Percentiles rank a stretch among this genome's conserved stretches.
phyloP scores from a whole-genome alignment of 78 protist genomes.

The Pigoraptor vietnamica region DNA sequence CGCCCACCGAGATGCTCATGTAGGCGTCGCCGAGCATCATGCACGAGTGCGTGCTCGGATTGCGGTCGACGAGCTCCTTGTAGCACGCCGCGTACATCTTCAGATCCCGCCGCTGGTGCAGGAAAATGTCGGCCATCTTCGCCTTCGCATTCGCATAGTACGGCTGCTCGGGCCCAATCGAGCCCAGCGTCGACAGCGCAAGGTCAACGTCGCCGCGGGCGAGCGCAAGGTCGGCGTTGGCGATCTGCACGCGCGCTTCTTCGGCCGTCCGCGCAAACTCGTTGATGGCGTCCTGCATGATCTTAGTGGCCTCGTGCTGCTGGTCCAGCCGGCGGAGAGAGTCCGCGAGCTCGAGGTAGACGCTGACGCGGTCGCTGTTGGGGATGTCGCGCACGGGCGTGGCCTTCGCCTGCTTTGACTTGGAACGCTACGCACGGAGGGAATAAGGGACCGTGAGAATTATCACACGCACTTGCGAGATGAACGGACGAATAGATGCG shows the following conservation, averaged over 20 bases:
- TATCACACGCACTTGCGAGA: too few relatives aligned
- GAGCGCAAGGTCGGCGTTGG: constrained; percentile 21
- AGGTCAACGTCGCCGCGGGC: constrained; percentile 17
- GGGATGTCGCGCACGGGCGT: neutral
- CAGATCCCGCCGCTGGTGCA: constrained; percentile 35
- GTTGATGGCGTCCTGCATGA: constrained; percentile 18
- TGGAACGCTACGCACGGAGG: too few relatives aligned
- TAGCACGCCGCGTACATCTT: constrained; percentile 30
- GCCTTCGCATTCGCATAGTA: constrained; percentile 37
- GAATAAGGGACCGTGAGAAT: too few relatives aligned
- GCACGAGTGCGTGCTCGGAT: constrained; percentile 13
- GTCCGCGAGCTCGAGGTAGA: neutral
- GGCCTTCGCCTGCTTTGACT: neutral
- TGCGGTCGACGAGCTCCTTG: constrained; percentile 35
- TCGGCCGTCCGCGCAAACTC: constrained; percentile 22
- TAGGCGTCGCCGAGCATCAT: constrained; percentile 65
- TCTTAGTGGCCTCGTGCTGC: neutral
- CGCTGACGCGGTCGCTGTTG: neutral
- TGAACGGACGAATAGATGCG: too few relatives aligned
- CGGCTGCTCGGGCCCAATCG: constrained; percentile 9
- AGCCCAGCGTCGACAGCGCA: constrained; percentile 32
- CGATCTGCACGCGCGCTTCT: constrained; percentile 33
- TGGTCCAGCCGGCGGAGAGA: neutral
- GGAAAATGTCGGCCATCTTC: constrained; percentile 49
- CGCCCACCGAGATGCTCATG: constrained; percentile 20